Evolutionary conservation across 2,329 filamentous ascomycete genomes (phyloP).

Genomic region (Botrytis tulipae): DNA sequence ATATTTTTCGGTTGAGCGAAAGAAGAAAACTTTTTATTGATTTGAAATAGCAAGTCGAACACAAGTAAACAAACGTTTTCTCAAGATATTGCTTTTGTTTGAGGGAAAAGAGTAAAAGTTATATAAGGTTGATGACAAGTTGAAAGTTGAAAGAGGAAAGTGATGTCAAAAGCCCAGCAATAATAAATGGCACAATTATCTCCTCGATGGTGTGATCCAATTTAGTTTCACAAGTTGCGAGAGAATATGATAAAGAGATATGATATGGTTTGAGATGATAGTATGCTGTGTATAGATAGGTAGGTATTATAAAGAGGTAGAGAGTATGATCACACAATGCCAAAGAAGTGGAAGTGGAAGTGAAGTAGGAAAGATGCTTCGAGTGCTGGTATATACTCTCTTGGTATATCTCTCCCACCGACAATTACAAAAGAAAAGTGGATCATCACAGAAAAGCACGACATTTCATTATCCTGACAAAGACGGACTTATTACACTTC

Average conservation of each 20-base stretch:
- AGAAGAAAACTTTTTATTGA: neutral
- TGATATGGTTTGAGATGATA: neutral
- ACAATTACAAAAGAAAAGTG: conserved; percentile 10
- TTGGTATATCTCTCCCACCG: neutral
- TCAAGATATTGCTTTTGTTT: neutral
- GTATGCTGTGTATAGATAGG: conserved; percentile 3
- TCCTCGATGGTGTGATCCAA: conserved; percentile 15
- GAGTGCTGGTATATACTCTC: conserved; percentile 17
- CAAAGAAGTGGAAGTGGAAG: neutral
- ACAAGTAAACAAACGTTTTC: neutral
- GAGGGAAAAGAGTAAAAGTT: neutral
- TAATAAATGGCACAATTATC: conserved; percentile 15
- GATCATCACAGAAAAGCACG: conserved; percentile 15
- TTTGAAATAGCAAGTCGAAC: neutral
- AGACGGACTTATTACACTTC: neutral
- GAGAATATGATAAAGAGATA: neutral
- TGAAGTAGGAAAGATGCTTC: neutral
- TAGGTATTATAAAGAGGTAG: conserved; percentile 1
- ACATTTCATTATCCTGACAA: conserved; percentile 18
- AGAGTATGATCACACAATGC: neutral
- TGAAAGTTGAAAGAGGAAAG: neutral
- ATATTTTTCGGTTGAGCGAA: conserved; percentile 11
- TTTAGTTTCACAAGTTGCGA: neutral
- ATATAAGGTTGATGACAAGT: neutral
- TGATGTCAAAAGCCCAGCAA: neutral